Evolutionary conservation across 2,329 filamentous ascomycete species (phyloP), one percentile per base, ranked within the genome.

Genomic region (Colletotrichum sp.): DNA sequence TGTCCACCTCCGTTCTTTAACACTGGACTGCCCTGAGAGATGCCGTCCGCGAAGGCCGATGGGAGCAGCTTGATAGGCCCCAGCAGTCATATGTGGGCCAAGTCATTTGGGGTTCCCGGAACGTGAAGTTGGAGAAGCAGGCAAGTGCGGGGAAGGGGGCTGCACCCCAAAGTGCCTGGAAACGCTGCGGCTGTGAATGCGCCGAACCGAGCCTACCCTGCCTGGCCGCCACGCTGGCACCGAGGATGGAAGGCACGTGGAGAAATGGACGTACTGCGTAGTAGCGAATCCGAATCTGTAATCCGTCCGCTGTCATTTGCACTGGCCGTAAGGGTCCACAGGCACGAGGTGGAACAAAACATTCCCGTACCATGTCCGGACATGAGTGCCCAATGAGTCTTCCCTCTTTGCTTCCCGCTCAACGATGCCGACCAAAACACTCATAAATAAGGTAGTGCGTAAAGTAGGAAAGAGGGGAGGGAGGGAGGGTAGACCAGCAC

Each of bases 131-230:
- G 73, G 73, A 76, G 73, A 76, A 76, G 59, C 44, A 49, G 49
- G 67, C 44, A 63, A 49, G 73, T 76, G 73, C 69, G 73, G 73
- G 70, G 73, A 68, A 75, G 36, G 32, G 39, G 57, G 36, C 69
- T 72, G 72, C 71, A 69, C 71, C 57, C 64, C 55, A 30, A 68
- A 49, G 21, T 67, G 39, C 21, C 28, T 13, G 44, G 44, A 49
- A 49, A 49, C 18, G 44, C n/a, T 49, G 44, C 44, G 10, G 44
- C 39, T 44, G 18, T 49, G 44, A 49, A 21, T n/a, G 44, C 44
- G n/a, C 44, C 44, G n/a, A 49, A 49, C n/a, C 44, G n/a, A 49
- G 44, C 44, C 44, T 49, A 49, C 44, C 44, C n/a, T 49, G 44
- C 44, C n/a, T 49, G 44, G 18, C 44, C 44, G 18, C 44, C 44